phyloP scores from a whole-genome alignment of 2,329 filamentous ascomycete species.

The Colletotrichum echinochloae region DNA sequence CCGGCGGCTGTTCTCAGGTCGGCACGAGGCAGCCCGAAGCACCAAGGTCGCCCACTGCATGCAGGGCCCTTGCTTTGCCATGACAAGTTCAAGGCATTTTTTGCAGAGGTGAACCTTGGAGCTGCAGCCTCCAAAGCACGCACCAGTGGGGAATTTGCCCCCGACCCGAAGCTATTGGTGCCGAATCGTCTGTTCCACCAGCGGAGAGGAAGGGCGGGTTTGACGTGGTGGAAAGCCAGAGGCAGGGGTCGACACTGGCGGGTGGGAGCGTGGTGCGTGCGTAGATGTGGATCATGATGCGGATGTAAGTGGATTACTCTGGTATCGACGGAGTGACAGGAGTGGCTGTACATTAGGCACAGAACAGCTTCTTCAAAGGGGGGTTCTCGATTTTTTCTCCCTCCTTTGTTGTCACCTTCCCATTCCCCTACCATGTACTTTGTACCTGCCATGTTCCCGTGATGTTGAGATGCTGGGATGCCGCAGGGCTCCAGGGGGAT shows the following conservation, averaged over 20 bases:
- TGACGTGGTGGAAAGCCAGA: slow-evolving; percentile 19
- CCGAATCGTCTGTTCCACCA: slow-evolving; percentile 38
- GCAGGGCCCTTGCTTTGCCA: slow-evolving; percentile 32
- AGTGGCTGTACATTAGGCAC: neutral
- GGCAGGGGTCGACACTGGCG: slow-evolving; percentile 4
- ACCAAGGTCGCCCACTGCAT: slow-evolving; percentile 13
- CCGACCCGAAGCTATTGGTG: slow-evolving; percentile 30
- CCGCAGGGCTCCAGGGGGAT: slow-evolving; percentile 1
- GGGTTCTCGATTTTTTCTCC: neutral
- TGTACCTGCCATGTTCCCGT: slow-evolving; percentile 1
- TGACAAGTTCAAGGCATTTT: slow-evolving; percentile 13
- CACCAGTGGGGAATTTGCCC: slow-evolving; percentile 23
- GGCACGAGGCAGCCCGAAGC: slow-evolving; percentile 30
- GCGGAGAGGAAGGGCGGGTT: slow-evolving; percentile 29
- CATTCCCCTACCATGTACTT: neutral
- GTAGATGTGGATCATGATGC: neutral
- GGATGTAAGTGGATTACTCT: neutral
- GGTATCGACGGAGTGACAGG: neutral
- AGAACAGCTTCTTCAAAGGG: slow-evolving; percentile 4
- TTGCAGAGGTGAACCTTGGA: slow-evolving; percentile 31
- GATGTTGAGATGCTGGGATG: neutral
- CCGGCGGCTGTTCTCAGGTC: slow-evolving; percentile 16
- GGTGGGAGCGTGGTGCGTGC: neutral
- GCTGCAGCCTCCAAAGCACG: slow-evolving; percentile 34
- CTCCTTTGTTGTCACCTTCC: neutral